phyloP scores from a whole-genome alignment of 2,329 filamentous ascomycete genomes.

The Helotiales sp. region DNA sequence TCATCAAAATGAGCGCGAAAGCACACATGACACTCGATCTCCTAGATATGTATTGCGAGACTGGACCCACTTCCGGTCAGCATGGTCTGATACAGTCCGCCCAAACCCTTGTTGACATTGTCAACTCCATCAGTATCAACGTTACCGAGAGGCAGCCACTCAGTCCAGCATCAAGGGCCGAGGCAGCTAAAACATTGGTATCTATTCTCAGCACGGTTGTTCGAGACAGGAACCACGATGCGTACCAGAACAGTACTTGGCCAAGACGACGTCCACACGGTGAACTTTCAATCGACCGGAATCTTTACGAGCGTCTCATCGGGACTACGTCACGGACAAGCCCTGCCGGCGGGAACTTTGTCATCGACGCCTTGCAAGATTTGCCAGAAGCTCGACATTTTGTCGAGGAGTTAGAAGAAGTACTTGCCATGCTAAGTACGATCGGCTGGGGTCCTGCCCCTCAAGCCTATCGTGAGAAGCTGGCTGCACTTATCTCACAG shows the following conservation, averaged over 20 bases:
- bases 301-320: constrained; percentile 40
- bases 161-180: constrained; percentile 23
- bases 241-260: constrained; percentile 32
- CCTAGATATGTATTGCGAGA: constrained; percentile 35
- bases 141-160: constrained; percentile 31
- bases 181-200: constrained; percentile 36
- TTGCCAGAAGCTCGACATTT: constrained; percentile 35
- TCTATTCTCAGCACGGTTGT: constrained; percentile 37
- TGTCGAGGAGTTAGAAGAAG: constrained; percentile 33
- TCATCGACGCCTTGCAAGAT: constrained; percentile 37
- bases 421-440: constrained; percentile 24
- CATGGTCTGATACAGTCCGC: constrained; percentile 39
- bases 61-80: constrained; percentile 30
- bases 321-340: constrained; percentile 27
- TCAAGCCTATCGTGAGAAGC: constrained; percentile 30
- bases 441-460: constrained; percentile 34
- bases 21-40: constrained; percentile 29
- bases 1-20: constrained; percentile 36
- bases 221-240: constrained; percentile 34
- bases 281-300: constrained; percentile 37
- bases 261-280: constrained; percentile 30
- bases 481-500: constrained; percentile 31
- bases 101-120: constrained; percentile 34
- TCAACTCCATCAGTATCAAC: constrained; percentile 34
- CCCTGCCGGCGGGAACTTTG: constrained; percentile 34